phyloP scores from a whole-genome alignment of 352 stramenopile species.

The Salisapilia sapeloensis region DNA sequence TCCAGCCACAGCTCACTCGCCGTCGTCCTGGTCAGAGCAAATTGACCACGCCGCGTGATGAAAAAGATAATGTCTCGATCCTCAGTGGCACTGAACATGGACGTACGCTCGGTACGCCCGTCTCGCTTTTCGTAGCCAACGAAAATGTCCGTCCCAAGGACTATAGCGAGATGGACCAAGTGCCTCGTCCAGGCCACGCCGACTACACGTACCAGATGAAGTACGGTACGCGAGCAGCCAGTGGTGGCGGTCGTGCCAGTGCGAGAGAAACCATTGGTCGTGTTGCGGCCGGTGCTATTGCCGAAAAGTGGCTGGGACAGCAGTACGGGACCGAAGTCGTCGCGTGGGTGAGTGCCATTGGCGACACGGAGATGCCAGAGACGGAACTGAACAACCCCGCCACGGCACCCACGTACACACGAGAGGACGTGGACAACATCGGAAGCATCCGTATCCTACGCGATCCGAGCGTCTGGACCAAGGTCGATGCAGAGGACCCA shows the following conservation, averaged over 20 bases:
- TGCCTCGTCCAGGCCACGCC: constrained; percentile 87
- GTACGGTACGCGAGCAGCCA: constrained; percentile 95
- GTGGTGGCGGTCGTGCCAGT: constrained; percentile 89
- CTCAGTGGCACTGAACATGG: constrained; percentile 90
- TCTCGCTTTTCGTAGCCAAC: constrained; percentile 95
- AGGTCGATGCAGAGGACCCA: constrained; percentile 11
- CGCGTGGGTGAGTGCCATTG: constrained; percentile 80
- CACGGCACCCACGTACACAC: constrained; percentile 38
- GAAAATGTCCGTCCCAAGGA: constrained; percentile 94
- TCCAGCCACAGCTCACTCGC: constrained; percentile 95
- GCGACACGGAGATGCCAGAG: constrained; percentile 68
- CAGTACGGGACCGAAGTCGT: constrained; percentile 86
- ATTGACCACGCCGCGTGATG: constrained; percentile 96
- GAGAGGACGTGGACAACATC: constrained; percentile 70
- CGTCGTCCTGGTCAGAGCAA: constrained; percentile 94
- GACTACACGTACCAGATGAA: constrained; percentile 99
- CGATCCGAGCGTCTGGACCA: constrained; percentile 44
- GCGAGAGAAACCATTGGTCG: constrained; percentile 97
- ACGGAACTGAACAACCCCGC: constrained; percentile 46
- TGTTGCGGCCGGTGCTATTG: constrained; percentile 92
- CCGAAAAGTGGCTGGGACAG: constrained; percentile 88
- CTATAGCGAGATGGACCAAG: constrained; percentile 94
- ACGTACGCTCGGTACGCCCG: constrained; percentile 90
- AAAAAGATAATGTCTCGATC: constrained; percentile 95
- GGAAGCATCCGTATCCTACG: constrained; percentile 70